A percentile compares a stretch with the other conserved stretches of the same genome.
Evolutionary conservation across 2,329 filamentous ascomycete genomes (phyloP).

Genomic region (Fusarium ramigenum): DNA sequence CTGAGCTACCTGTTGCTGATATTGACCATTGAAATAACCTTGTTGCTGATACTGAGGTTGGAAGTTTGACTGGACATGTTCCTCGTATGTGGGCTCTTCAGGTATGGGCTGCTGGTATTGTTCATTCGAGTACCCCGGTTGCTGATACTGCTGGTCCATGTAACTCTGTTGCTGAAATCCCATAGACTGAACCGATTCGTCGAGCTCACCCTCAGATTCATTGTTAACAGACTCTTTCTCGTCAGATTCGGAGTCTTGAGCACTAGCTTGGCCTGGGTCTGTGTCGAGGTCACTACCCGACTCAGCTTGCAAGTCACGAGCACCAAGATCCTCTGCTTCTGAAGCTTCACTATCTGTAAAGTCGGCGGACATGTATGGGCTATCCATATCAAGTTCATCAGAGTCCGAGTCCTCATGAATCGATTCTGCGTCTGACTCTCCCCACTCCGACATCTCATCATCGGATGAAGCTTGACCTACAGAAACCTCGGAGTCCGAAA

Average conservation of each 20-base stretch:
- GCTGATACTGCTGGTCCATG: background rate
- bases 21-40: background rate
- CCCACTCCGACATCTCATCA: background rate
- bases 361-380: background rate
- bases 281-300: background rate
- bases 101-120: background rate
- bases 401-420: background rate
- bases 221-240: background rate
- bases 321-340: background rate
- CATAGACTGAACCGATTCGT: background rate
- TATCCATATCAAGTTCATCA: background rate
- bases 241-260: background rate
- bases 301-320: background rate
- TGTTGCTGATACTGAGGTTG: background rate
- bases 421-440: background rate
- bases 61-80: background rate
- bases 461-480: background rate
- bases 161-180: background rate
- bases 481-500: background rate
- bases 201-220: background rate
- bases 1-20: background rate
- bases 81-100: background rate
- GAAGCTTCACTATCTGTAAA: background rate
- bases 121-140: background rate
- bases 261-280: background rate